Percentiles rank a stretch among this genome's conserved stretches.
Evolutionary conservation across 352 stramenopile genomes (phyloP).

Genomic region (Globisporangium lucens): DNA sequence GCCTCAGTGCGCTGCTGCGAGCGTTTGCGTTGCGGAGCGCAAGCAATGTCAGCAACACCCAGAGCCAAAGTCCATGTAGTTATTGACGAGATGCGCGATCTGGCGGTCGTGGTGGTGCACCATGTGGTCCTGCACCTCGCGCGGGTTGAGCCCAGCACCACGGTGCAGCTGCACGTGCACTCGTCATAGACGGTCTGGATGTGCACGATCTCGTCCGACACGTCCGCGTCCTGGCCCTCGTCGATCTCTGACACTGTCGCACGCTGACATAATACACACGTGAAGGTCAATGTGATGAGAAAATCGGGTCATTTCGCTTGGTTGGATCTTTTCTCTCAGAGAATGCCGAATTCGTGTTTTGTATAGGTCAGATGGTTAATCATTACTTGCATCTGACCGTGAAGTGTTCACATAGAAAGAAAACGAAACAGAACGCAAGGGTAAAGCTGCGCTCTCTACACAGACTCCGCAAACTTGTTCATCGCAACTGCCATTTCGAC

Average conservation of each 20-base stretch:
- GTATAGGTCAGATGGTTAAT: background rate
- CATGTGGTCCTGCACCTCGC: constrained; percentile 69
- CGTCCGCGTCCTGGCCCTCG: constrained; percentile 53
- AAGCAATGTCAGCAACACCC: too few species aligned
- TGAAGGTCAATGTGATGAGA: background rate
- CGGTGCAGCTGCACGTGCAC: constrained; percentile 57
- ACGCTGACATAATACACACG: background rate
- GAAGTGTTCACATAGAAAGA: background rate
- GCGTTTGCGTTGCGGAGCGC: too few species aligned
- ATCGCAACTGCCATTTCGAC: constrained; percentile 68
- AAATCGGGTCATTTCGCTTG: background rate
- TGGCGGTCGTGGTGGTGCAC: constrained; percentile 79
- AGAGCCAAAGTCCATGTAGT: too few species aligned
- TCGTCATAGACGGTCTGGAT: constrained; percentile 54
- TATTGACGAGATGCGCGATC: constrained; percentile 45
- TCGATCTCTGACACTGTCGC: constrained; percentile 28
- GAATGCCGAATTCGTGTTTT: background rate
- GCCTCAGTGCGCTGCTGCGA: too few species aligned
- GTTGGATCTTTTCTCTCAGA: background rate
- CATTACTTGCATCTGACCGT: background rate
- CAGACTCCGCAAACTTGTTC: constrained; percentile 52
- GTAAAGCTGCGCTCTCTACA: background rate
- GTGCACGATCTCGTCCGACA: constrained; percentile 68
- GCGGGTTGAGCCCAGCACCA: constrained; percentile 61
- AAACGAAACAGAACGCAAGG: constrained; percentile 2